These are phyloP conservation scores for Clavaria fumosa DNA, from an alignment of 768 basidiomycete genomes.

Conservation along the genomic window DNA sequence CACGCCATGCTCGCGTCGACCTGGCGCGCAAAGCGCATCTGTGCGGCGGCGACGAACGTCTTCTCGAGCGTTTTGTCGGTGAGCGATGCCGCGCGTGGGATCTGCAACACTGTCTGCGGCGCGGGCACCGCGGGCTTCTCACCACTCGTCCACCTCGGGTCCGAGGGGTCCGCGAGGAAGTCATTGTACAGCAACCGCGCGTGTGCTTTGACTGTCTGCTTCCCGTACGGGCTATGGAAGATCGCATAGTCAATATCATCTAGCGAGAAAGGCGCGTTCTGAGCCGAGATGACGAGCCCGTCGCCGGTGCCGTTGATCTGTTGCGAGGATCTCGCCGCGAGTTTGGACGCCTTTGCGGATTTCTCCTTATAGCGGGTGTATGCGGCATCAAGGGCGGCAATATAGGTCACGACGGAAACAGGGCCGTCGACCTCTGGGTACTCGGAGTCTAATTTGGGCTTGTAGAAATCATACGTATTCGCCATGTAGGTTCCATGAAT, in stretches of 20 bases:
- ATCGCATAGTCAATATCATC: constrained; percentile 82
- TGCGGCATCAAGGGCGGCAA: constrained; percentile 81
- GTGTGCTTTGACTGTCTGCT: constrained; percentile 95
- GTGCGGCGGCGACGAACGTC: constrained; percentile 72
- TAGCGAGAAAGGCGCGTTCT: constrained; percentile 45
- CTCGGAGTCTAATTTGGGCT: constrained; percentile 88
- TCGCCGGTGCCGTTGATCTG: constrained; percentile 7
- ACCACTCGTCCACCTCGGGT: constrained; percentile 53
- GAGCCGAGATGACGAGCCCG: constrained; percentile 26
- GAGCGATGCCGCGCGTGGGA: constrained; percentile 58
- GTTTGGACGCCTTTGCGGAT: constrained; percentile 48
- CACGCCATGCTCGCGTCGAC: constrained; percentile 75
- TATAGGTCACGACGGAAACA: constrained; percentile 88
- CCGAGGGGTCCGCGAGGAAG: constrained; percentile 65
- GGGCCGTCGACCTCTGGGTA: constrained; percentile 97
- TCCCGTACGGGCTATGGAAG: constrained; percentile 98
- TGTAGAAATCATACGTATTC: constrained; percentile 99
- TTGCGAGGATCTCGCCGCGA: constrained; percentile 20
- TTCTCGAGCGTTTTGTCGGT: constrained; percentile 95
- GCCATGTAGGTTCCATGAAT: constrained; percentile 95
- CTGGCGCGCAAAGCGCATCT: constrained; percentile 55
- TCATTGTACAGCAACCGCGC: constrained; percentile 88
- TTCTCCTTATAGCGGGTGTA: constrained; percentile 80
- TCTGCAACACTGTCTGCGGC: constrained; percentile 52
- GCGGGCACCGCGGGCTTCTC: constrained; percentile 54